These are phyloP conservation scores for Herpetospermum pedunculosum DNA, from an alignment of 306 rosid species.

Conservation along the genomic window DNA sequence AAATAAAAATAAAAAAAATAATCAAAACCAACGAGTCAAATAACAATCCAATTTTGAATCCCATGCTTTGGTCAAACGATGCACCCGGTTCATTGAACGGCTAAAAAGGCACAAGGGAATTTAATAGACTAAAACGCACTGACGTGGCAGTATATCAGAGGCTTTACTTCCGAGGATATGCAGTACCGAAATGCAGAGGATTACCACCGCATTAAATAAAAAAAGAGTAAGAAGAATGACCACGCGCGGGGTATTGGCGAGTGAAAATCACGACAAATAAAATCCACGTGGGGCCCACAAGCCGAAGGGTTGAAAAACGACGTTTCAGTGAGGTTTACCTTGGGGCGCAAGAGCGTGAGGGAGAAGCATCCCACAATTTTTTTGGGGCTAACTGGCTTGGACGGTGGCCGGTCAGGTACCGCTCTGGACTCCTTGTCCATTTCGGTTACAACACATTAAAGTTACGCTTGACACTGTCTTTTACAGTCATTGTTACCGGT, in stretches of 20 bases:
- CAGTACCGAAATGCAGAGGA: neutral
- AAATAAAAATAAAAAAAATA: too few species aligned
- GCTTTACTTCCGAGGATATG: rapidly evolving
- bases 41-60: neutral
- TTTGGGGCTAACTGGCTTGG: slow-evolving; percentile 4
- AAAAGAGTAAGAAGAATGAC: neutral
- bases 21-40: neutral
- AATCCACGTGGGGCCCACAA: neutral
- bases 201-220: neutral
- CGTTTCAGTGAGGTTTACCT: neutral
- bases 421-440: slow-evolving; percentile 25
- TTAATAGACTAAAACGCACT: neutral
- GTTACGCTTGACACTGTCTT: slow-evolving; percentile 19
- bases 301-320: neutral
- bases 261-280: neutral
- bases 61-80: neutral
- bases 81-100: neutral
- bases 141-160: neutral
- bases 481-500: slow-evolving; percentile 14
- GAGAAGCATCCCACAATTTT: neutral
- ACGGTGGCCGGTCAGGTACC: slow-evolving; percentile 7
- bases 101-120: neutral
- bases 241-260: neutral
- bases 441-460: slow-evolving; percentile 3
- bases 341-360: neutral